Percentiles rank a stretch among this genome's conserved stretches.
These are phyloP conservation scores for Onygenales sp. DNA, from an alignment of 2,329 filamentous ascomycete species.

Conservation along the genomic window DNA sequence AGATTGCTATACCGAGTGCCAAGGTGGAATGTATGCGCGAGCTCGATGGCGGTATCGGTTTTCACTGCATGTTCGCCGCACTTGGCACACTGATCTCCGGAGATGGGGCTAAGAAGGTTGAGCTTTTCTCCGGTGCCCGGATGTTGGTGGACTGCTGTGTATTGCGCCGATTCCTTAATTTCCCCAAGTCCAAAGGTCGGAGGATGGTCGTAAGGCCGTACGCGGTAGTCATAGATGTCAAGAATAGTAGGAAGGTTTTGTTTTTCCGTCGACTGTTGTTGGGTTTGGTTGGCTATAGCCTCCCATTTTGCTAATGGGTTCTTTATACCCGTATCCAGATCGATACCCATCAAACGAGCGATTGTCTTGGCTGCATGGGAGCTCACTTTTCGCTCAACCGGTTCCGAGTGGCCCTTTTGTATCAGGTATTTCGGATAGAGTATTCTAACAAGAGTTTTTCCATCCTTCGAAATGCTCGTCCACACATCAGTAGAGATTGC, in stretches of 20 bases:
- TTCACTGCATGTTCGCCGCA: slow-evolving; percentile 57
- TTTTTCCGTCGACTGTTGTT: not conserved
- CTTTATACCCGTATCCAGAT: slow-evolving; percentile 63
- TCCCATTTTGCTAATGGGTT: slow-evolving; percentile 47
- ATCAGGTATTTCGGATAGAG: slow-evolving; percentile 50
- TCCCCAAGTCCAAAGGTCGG: slow-evolving; percentile 26
- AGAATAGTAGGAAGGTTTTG: slow-evolving; percentile 16
- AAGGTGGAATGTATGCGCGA: slow-evolving; percentile 92
- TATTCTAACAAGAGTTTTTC: slow-evolving; percentile 57
- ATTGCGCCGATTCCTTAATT: slow-evolving; percentile 15
- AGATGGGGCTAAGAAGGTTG: slow-evolving; percentile 55
- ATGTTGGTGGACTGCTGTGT: slow-evolving; percentile 27
- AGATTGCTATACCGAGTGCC: slow-evolving; percentile 79
- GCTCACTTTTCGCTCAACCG: slow-evolving; percentile 39
- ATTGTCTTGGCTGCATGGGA: slow-evolving; percentile 55
- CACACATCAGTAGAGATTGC: slow-evolving; percentile 30
- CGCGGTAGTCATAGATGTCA: slow-evolving; percentile 32
- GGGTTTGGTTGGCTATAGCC: slow-evolving; percentile 22
- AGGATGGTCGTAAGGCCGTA: slow-evolving; percentile 29
- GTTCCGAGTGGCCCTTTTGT: slow-evolving; percentile 20
- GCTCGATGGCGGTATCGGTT: slow-evolving; percentile 68
- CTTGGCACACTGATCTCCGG: slow-evolving; percentile 63
- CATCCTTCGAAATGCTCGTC: slow-evolving; percentile 43
- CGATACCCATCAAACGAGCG: slow-evolving; percentile 42
- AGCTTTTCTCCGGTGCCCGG: slow-evolving; percentile 36